Evolutionary conservation across 352 stramenopile genomes (phyloP).

Genomic region (Globisporangium takayamanum): DNA sequence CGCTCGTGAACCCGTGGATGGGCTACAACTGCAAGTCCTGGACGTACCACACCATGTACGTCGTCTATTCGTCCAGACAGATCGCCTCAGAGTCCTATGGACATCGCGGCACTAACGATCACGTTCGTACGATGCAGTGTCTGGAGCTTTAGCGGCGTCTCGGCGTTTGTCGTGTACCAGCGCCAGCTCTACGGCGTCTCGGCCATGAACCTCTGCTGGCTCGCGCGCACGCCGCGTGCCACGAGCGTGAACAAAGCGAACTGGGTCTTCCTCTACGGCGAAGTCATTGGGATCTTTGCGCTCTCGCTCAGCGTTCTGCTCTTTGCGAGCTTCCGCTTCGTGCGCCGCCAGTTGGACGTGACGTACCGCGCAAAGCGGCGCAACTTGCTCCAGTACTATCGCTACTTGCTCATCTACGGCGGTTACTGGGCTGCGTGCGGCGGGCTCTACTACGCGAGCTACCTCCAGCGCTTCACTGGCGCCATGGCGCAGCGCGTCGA

Average conservation of each 20-base stretch:
- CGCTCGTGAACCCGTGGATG: conserved; percentile 86
- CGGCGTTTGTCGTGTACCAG: conserved; percentile 56
- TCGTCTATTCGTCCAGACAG: not conserved
- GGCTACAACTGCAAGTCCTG: conserved; percentile 82
- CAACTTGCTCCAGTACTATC: conserved; percentile 82
- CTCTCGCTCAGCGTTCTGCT: conserved; percentile 67
- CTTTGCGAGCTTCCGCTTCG: conserved; percentile 82
- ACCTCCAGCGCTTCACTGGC: conserved; percentile 57
- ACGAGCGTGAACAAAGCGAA: conserved; percentile 47
- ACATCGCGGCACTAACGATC: not conserved
- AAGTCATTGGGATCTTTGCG: conserved; percentile 41
- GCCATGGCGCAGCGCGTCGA: conserved; percentile 49
- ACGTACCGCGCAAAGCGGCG: conserved; percentile 80
- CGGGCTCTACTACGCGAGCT: conserved; percentile 67
- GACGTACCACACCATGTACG: conserved; percentile 78
- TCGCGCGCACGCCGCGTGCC: conserved; percentile 41
- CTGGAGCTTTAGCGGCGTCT: conserved; percentile 62
- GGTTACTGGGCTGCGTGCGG: conserved; percentile 64
- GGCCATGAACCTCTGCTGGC: conserved; percentile 73
- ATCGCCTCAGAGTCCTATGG: too few species aligned
- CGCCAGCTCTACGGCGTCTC: conserved; percentile 55
- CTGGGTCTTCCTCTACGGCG: conserved; percentile 59
- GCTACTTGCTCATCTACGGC: conserved; percentile 72
- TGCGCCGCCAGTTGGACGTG: conserved; percentile 73
- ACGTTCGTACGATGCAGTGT: conserved; percentile 25